Percentiles rank a stretch among this genome's conserved stretches.
Conservation (phyloP, 352 stramenopile genomes). For the Pythium dissimile region DNA sequence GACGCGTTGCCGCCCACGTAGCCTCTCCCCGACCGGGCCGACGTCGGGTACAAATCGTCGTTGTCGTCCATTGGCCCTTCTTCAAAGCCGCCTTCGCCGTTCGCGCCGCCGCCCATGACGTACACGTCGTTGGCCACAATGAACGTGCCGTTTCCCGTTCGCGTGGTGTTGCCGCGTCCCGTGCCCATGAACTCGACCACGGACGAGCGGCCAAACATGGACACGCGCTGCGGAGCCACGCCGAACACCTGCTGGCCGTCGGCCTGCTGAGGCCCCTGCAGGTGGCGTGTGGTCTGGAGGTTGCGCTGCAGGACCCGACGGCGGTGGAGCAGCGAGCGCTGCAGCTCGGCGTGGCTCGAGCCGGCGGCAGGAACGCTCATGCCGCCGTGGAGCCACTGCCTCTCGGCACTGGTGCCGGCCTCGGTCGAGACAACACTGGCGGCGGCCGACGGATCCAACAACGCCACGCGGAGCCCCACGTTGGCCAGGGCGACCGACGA, state of each 20-base stretch:
- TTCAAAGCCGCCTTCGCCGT: slow-evolving; percentile 18
- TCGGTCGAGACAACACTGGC: background rate
- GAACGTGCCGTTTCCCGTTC: background rate
- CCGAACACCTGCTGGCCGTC: background rate
- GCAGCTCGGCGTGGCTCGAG: background rate
- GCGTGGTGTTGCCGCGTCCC: background rate
- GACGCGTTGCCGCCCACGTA: background rate
- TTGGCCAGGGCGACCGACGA: slow-evolving; percentile 53
- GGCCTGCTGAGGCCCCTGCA: background rate
- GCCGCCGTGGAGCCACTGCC: slow-evolving; percentile 2
- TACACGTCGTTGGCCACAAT: slow-evolving; percentile 12
- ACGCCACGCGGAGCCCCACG: slow-evolving; percentile 43
- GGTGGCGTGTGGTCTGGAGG: slow-evolving; percentile 5
- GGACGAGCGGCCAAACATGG: slow-evolving; percentile 44
- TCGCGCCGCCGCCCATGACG: slow-evolving; percentile 15
- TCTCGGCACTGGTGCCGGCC: background rate
- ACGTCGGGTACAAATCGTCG: background rate
- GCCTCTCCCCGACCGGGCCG: background rate
- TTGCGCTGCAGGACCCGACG: slow-evolving; percentile 11
- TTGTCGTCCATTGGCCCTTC: slow-evolving; percentile 4
- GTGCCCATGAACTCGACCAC: slow-evolving; percentile 8
- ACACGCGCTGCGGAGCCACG: slow-evolving; percentile 39
- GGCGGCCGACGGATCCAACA: slow-evolving; percentile 27
- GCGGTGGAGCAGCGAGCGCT: slow-evolving; percentile 10
- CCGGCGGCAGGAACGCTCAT: background rate